Evolutionary conservation across 2,329 filamentous ascomycete species (phyloP).

Genomic region (Dryadomyces quercivorus): DNA sequence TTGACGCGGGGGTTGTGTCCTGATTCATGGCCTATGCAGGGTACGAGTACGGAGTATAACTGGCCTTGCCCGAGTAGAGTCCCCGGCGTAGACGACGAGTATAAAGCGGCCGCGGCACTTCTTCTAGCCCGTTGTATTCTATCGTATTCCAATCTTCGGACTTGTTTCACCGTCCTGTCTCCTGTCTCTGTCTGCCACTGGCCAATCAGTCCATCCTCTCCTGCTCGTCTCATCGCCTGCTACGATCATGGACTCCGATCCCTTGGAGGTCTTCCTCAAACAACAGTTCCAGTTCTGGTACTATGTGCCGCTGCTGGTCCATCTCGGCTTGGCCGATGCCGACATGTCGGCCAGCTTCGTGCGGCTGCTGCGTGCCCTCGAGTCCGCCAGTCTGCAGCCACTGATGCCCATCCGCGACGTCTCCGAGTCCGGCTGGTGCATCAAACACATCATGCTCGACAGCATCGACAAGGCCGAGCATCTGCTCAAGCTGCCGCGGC

Average conservation of each 20-base stretch:
- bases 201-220: not conserved
- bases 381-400: not conserved
- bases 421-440: conserved; percentile 3
- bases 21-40: too few species aligned
- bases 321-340: conserved; percentile 5
- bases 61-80: too few species aligned
- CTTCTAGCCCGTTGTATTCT: not conserved
- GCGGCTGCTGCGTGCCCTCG: conserved; percentile 7
- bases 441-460: conserved; percentile 9
- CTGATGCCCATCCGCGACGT: conserved; percentile 1
- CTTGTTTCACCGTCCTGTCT: too few species aligned
- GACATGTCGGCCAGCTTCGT: not conserved
- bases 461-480: conserved; percentile 8
- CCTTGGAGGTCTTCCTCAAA: conserved; percentile 2
- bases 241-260: not conserved
- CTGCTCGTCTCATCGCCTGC: not conserved
- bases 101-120: too few species aligned
- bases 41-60: too few species aligned
- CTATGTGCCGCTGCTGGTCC: conserved; percentile 5
- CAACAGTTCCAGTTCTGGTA: conserved; percentile 11
- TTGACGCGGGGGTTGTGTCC: too few species aligned
- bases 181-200: too few species aligned
- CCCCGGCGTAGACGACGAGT: too few species aligned
- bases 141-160: not conserved
- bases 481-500: not conserved